phyloP scores from a whole-genome alignment of 176 grass and related monocot genomes.

The Areca catechu region DNA sequence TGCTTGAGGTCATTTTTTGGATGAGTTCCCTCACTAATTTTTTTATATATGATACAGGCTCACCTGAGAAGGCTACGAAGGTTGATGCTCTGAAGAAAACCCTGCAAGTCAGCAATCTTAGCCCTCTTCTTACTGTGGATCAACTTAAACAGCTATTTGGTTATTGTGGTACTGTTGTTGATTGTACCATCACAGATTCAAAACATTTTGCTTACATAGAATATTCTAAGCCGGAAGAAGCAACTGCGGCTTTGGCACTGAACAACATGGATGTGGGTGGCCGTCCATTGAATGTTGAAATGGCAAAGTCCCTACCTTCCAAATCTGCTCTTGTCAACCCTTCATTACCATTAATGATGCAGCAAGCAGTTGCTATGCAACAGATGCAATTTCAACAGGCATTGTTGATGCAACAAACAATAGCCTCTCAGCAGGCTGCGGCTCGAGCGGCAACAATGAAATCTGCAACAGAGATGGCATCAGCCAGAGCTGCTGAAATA shows the following conservation, averaged over 20 bases:
- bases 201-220: slow-evolving; percentile 86
- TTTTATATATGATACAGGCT: slow-evolving; percentile 30
- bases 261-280: slow-evolving; percentile 83
- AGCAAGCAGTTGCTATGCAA: slow-evolving; percentile 89
- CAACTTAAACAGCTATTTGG: slow-evolving; percentile 89
- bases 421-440: slow-evolving; percentile 71
- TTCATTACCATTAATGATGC: slow-evolving; percentile 76
- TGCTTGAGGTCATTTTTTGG: too few species aligned
- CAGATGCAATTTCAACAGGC: slow-evolving; percentile 98
- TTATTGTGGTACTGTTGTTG: slow-evolving; percentile 70
- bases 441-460: slow-evolving; percentile 86
- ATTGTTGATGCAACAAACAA: slow-evolving; percentile 69
- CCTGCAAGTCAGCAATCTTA: slow-evolving; percentile 93
- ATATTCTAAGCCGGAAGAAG: slow-evolving; percentile 82
- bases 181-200: slow-evolving; percentile 75
- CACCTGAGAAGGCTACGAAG: slow-evolving; percentile 39
- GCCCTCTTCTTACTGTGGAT: slow-evolving; percentile 62
- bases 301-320: slow-evolving; percentile 80
- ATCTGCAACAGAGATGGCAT: slow-evolving; percentile 88
- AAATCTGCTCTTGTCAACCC: slow-evolving; percentile 47
- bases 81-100: slow-evolving; percentile 74
- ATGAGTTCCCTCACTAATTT: too few species aligned
- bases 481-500: slow-evolving; percentile 91
- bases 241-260: slow-evolving; percentile 57
- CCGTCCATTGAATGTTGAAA: slow-evolving; percentile 86